phyloP scores from a whole-genome alignment of 202 grass and related monocot genomes.

The Saccharum hybrid region DNA sequence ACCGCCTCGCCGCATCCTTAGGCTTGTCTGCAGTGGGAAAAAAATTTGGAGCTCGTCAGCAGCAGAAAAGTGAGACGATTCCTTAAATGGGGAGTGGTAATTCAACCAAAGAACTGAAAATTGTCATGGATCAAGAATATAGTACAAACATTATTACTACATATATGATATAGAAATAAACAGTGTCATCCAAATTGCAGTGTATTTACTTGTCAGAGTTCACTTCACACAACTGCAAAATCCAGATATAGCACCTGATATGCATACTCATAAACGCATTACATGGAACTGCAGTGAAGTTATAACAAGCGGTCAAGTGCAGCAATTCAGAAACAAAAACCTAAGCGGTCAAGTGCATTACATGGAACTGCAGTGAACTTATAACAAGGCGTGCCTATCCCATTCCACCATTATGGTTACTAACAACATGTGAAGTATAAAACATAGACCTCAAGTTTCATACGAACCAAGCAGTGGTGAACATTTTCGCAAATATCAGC shows the following conservation, averaged over 20 bases:
- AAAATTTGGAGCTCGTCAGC: neutral
- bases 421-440: neutral
- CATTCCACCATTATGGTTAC: neutral
- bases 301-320: neutral
- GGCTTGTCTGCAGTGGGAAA: constrained; percentile 53
- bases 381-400: neutral
- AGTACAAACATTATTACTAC: constrained; percentile 13
- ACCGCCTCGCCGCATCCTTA: constrained; percentile 57
- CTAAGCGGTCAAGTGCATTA: neutral
- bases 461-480: neutral
- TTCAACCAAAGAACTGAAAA: constrained; percentile 6
- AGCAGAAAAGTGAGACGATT: neutral
- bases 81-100: neutral
- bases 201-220: neutral
- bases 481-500: neutral
- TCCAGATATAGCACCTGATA: neutral
- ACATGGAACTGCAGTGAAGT: neutral
- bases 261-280: neutral
- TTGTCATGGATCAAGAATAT: neutral
- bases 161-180: neutral
- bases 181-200: neutral
- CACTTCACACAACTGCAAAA: constrained; percentile 3
- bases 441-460: neutral
- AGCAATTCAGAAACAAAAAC: neutral
- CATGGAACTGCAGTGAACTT: neutral